Evolutionary conservation across 805 yeast species (phyloP), one percentile per base, ranked within the genome.

Genomic region (Metschnikowia continentalis): DNA sequence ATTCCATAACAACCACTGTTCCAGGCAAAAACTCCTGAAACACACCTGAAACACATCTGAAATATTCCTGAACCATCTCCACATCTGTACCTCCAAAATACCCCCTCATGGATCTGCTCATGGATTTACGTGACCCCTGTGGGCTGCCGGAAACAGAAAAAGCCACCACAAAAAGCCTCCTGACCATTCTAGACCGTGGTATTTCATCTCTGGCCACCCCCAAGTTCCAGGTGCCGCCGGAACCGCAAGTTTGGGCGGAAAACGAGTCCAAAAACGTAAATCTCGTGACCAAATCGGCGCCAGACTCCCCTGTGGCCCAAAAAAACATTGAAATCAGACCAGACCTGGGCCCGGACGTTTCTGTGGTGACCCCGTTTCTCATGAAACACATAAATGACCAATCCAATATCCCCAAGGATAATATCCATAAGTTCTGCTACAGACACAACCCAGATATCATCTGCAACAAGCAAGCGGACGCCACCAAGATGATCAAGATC

Each of bases 371-470:
- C 3, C 76, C 77, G 2, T 73, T 73, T 50, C 59, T 73, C 38
- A 68, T 65, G 45, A 71, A 71, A 50, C 76, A 72, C 55, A 69
- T 72, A 36, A 61, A 66, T 51, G 75, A 77, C 58, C 77, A 70
- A 52, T 57, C 71, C n/a, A 59, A 64, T 49, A 72, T 75, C 15
- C 76, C 78, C 20, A 62, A 65, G 42, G 85, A 78, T 56, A 78
- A 81, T 58, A 80, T 76, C 62, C 86, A 83, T 59, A 78, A 78
- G 57, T 92, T 81, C 69, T 92, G 99, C 64, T 92, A 92, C 67
- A 75, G 98, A 48, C 99, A 92, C 68, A 89, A 92, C 63, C 98
- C 98, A 2, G 91, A 89, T 50, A 78, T 88, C 41, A 82, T 83
- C 43, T 82, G 90, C 61, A 84, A 84, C 63, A 84, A 84, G 53